phyloP scores from a whole-genome alignment of 176 grass and related monocot genomes.

The Rhipidocladum racemiflorum region DNA sequence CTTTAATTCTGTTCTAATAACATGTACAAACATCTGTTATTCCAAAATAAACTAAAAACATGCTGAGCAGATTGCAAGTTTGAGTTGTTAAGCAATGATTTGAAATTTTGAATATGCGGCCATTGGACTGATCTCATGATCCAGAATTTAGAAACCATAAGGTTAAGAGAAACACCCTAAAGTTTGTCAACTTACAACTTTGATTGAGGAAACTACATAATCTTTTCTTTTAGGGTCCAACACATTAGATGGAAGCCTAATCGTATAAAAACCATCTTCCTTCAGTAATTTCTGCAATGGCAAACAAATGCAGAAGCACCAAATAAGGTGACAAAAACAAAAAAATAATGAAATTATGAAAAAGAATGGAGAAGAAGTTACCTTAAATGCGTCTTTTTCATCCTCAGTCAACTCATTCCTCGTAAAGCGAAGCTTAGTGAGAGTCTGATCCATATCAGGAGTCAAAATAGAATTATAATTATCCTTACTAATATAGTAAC shows the following conservation, averaged over 20 bases:
- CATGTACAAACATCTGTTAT: not conserved
- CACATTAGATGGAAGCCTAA: slow-evolving; percentile 85
- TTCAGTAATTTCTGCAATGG: slow-evolving; percentile 64
- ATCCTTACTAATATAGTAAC: not conserved
- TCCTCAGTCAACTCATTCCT: slow-evolving; percentile 62
- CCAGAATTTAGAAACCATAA: not conserved
- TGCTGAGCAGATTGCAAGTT: not conserved
- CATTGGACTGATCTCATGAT: not conserved
- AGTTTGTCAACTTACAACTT: slow-evolving; percentile 69
- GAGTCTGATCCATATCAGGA: slow-evolving; percentile 53
- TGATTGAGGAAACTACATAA: slow-evolving; percentile 76
- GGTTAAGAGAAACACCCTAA: not conserved
- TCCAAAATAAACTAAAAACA: not conserved
- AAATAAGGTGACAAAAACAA: slow-evolving; percentile 13
- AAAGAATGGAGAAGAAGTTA: slow-evolving; percentile 40
- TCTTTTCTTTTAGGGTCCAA: slow-evolving; percentile 65
- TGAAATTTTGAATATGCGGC: not conserved
- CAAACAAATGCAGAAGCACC: slow-evolving; percentile 9
- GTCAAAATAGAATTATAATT: slow-evolving; percentile 20
- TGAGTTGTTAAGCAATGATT: not conserved
- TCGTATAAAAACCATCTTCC: slow-evolving; percentile 82
- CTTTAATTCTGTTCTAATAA: not conserved
- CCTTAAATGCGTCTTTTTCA: slow-evolving; percentile 71
- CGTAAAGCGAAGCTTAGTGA: slow-evolving; percentile 86
- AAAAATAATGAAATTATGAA: not conserved